Conservation (phyloP, 2,329 filamentous ascomycete genomes). For the Ophiocordyceps sinensis region DNA sequence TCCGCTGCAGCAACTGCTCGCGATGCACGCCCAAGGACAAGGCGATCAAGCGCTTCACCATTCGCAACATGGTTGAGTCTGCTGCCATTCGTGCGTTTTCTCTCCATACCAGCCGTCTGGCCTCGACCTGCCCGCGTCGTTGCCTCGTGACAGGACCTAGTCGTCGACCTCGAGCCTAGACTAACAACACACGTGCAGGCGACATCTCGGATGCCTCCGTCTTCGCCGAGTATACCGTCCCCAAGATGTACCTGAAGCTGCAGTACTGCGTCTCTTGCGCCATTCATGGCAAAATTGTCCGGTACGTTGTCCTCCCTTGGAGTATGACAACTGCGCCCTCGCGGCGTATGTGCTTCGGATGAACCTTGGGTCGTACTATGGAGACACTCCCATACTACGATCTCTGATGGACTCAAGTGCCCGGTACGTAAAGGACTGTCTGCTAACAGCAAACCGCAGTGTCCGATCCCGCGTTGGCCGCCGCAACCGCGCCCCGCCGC, state of each 20-base stretch:
- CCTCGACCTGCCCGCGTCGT: not conserved
- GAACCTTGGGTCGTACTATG: slow-evolving; percentile 45
- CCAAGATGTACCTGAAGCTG: slow-evolving; percentile 99
- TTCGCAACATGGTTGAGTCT: slow-evolving; percentile 99
- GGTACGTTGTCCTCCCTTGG: slow-evolving; percentile 60
- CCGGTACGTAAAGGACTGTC: slow-evolving; percentile 14
- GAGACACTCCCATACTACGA: slow-evolving; percentile 15
- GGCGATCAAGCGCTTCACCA: slow-evolving; percentile 99
- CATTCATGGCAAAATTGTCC: slow-evolving; percentile 99
- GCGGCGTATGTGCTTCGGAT: slow-evolving; percentile 36
- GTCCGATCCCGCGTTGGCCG: slow-evolving; percentile 93
- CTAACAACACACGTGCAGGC: slow-evolving; percentile 41
- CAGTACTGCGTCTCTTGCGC: slow-evolving; percentile 99
- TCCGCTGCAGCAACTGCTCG: slow-evolving; percentile 63
- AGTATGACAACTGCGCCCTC: slow-evolving; percentile 42
- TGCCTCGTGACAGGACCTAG: not conserved
- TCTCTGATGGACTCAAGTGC: not conserved
- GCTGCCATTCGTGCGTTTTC: slow-evolving; percentile 91
- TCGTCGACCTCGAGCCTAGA: slow-evolving; percentile 1
- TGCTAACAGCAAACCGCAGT: slow-evolving; percentile 43
- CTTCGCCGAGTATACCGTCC: slow-evolving; percentile 97
- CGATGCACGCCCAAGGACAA: slow-evolving; percentile 97
- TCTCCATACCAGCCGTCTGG: not conserved
- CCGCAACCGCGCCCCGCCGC: slow-evolving; percentile 96
- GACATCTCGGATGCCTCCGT: slow-evolving; percentile 99